Evolutionary conservation across 1,139 yeast species (phyloP).

Genomic region (Taiozyma sp.): DNA sequence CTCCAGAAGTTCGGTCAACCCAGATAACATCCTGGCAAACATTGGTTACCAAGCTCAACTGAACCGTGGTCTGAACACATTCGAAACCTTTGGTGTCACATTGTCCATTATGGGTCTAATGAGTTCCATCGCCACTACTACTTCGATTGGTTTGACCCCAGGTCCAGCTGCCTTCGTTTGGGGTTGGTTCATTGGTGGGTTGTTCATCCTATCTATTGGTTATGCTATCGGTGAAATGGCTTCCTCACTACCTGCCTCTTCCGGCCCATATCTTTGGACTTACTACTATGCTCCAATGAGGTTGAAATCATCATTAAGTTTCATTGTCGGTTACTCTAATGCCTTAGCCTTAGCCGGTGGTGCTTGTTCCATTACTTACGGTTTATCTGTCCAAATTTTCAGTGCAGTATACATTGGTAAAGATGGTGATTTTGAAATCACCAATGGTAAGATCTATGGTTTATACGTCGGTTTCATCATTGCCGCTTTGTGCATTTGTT

Average conservation of each 20-base stretch:
- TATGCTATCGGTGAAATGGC: constrained; percentile 55
- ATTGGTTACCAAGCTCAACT: constrained; percentile 3
- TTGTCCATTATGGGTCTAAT: constrained; percentile 2
- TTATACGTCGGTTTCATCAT: constrained; percentile 44
- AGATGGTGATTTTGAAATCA: constrained; percentile 38
- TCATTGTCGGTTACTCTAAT: constrained; percentile 49
- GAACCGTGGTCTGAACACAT: background rate
- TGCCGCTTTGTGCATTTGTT: constrained; percentile 36
- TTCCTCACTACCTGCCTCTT: constrained; percentile 64
- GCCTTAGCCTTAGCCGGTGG: constrained; percentile 49
- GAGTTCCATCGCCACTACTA: constrained; percentile 22
- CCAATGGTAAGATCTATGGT: constrained; percentile 41
- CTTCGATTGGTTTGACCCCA: constrained; percentile 24
- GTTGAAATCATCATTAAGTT: constrained; percentile 36
- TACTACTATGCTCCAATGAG: constrained; percentile 41
- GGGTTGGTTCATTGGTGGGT: constrained; percentile 26
- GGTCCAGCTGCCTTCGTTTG: constrained; percentile 51
- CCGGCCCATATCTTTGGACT: constrained; percentile 61
- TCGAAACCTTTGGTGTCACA: constrained; percentile 2
- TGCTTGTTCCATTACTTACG: constrained; percentile 47
- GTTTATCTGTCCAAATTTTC: constrained; percentile 43
- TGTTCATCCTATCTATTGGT: constrained; percentile 33
- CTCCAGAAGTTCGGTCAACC: background rate
- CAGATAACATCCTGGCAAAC: background rate
- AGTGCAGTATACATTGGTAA: constrained; percentile 40